Base-by-base conservation (phyloP, 768 basidiomycete genomes). In the Termitomyces heimii region DNA sequence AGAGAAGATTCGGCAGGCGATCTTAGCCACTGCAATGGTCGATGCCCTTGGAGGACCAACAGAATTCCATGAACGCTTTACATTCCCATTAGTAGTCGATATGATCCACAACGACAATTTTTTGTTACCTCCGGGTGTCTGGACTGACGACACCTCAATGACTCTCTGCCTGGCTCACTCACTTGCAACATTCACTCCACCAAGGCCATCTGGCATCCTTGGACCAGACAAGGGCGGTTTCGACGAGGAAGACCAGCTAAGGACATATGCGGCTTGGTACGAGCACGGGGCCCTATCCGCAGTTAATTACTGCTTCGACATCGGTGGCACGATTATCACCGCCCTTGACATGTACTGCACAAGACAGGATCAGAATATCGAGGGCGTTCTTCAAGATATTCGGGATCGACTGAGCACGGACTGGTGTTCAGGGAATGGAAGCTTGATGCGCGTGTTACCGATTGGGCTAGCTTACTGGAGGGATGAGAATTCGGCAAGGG, bases 131-230 rank as follows among this genome's bases (percentile, higher is more conserved):
- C 60, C 71, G 3, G 77, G 78, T 3, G 69, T 73, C 24, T 81
- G 77, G 77, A 78, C 78, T 10, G 78, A 80, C 64, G 77, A 79
- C 59, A 79, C 77, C 1, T 76, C 74, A 35, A 78, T 77, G 76
- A 71, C 71, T 22, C 71, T 81, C 4, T 77, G 75, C 54, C 69
- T 81, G 13, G 76, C 75, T 7, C 66, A 68, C 5, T 77, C 77
- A 10, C 60, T 79, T 42, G 68, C 72, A 16, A 69, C 70, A 1
- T 71, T 62, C 62, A 62, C 58, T 29, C 57, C 62, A 34, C 54
- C 58, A 45, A 5, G 22, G 22, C 14, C 22, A 24, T 20, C 31
- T 3, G 26, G 9, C 4, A 12, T 13, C 9, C 24, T n/a, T 40
- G 26, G 16, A 40, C n/a, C 55, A 24, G 24, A 14, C 6, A 49